Percentiles rank a stretch among this genome's conserved stretches.
Conservation (phyloP, 2,329 filamentous ascomycete species). For the Arthrobotrys megalospora region DNA sequence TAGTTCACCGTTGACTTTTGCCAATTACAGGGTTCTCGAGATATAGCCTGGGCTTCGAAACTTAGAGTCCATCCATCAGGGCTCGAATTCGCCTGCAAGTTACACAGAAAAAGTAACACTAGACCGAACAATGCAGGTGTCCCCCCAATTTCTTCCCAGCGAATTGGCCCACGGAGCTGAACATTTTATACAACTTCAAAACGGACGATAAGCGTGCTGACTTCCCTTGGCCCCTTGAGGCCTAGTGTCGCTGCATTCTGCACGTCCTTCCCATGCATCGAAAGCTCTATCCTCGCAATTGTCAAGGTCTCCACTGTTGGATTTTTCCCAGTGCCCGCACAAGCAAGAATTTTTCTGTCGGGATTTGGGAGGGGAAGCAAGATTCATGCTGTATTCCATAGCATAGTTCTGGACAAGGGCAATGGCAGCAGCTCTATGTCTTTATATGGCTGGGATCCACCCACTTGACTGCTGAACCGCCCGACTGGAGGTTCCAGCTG, state of each 20-base stretch:
- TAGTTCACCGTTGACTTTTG: constrained; percentile 44
- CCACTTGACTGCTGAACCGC: constrained; percentile 44
- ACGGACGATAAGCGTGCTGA: constrained; percentile 55
- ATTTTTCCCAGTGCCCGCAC: constrained; percentile 37
- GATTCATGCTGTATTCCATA: constrained; percentile 11
- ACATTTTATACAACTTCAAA: constrained; percentile 52
- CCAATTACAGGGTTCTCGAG: constrained; percentile 45
- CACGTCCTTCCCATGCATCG: constrained; percentile 44
- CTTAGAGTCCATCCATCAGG: constrained; percentile 15
- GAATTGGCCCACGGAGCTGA: constrained; percentile 31
- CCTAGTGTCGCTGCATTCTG: constrained; percentile 49
- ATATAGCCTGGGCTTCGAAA: constrained; percentile 44
- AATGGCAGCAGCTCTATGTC: constrained; percentile 39
- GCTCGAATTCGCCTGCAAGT: constrained; percentile 32
- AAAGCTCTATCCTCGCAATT: constrained; percentile 35
- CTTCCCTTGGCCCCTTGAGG: constrained; percentile 49
- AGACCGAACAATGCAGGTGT: constrained; percentile 55
- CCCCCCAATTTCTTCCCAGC: constrained; percentile 22
- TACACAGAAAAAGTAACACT: constrained; percentile 56
- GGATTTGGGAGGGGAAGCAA: constrained; percentile 21
- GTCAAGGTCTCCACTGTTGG: constrained; percentile 35
- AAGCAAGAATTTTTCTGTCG: constrained; percentile 19
- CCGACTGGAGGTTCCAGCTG: constrained; percentile 31
- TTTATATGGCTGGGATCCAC: constrained; percentile 61
- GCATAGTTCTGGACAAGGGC: constrained; percentile 11